phyloP scores from a whole-genome alignment of 1,284 basidiomycete genomes.

The Agaricales sp. region DNA sequence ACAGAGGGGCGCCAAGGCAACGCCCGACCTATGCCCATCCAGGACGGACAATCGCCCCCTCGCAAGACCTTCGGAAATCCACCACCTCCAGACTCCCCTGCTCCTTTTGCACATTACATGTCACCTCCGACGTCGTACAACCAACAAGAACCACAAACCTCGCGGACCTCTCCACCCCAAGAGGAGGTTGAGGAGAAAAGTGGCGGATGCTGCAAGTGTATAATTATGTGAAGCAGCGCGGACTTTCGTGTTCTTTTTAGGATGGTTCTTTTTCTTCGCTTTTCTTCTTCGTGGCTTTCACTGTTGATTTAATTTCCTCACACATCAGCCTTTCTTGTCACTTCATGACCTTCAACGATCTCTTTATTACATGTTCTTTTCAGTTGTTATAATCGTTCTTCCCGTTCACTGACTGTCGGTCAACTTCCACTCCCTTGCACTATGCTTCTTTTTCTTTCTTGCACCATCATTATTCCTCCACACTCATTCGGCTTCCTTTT shows the following conservation, averaged over 20 bases:
- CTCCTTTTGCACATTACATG: slow-evolving; percentile 49
- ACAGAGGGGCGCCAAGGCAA: slow-evolving; percentile 10
- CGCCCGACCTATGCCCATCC: slow-evolving; percentile 12
- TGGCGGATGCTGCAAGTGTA: slow-evolving; percentile 50
- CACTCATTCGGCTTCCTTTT: slow-evolving; percentile 10
- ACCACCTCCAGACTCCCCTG: slow-evolving; percentile 34
- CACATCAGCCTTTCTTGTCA: slow-evolving; percentile 10
- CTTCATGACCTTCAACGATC: too few relatives aligned
- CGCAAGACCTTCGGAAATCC: too few relatives aligned
- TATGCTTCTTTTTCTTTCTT: background rate
- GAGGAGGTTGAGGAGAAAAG: slow-evolving; percentile 27
- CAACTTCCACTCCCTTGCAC: too few relatives aligned
- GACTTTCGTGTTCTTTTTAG: too few relatives aligned
- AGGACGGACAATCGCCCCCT: slow-evolving; percentile 11
- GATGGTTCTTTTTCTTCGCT: slow-evolving; percentile 18
- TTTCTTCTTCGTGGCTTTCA: slow-evolving; percentile 12
- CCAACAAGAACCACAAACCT: slow-evolving; percentile 8
- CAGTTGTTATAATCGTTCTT: too few relatives aligned
- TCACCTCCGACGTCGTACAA: slow-evolving; percentile 14
- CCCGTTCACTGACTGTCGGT: too few relatives aligned
- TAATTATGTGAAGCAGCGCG: slow-evolving; percentile 51
- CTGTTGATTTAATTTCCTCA: slow-evolving; percentile 11
- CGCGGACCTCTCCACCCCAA: slow-evolving; percentile 1
- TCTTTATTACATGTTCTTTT: too few relatives aligned
- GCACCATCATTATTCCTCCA: background rate